These are phyloP conservation scores for Rhodotorula glutinis DNA, from an alignment of 1,284 basidiomycete genomes.

Conservation along the genomic window DNA sequence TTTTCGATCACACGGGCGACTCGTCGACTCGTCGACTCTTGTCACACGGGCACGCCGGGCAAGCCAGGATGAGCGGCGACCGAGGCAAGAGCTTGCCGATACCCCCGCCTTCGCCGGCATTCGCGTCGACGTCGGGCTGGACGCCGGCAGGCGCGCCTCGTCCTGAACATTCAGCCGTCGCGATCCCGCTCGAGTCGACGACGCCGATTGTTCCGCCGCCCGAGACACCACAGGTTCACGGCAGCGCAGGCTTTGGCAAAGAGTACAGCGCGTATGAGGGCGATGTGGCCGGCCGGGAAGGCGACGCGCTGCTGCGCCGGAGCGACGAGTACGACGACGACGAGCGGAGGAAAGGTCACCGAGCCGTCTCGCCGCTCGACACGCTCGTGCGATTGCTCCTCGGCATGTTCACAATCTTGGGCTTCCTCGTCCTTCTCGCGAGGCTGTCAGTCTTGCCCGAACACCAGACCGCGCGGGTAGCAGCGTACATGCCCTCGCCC, in stretches of 20 bases:
- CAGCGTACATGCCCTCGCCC: constrained; percentile 31
- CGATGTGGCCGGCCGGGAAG: constrained; percentile 47
- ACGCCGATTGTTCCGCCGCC: constrained; percentile 30
- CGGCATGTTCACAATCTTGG: constrained; percentile 19
- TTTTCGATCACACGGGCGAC: not conserved
- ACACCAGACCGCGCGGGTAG: constrained; percentile 22
- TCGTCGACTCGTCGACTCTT: not conserved
- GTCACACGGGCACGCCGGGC: too few relatives aligned
- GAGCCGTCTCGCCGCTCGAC: constrained; percentile 6
- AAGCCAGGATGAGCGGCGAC: not conserved
- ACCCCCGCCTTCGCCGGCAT: constrained; percentile 2
- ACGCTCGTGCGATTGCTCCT: constrained; percentile 23
- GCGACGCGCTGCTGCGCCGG: constrained; percentile 60
- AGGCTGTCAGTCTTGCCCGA: constrained; percentile 25
- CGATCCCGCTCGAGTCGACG: constrained; percentile 13
- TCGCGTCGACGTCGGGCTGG: not conserved
- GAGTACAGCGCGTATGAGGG: constrained; percentile 25
- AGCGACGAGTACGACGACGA: constrained; percentile 35
- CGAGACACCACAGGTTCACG: not conserved
- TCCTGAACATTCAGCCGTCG: constrained; percentile 24
- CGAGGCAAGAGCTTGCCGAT: not conserved
- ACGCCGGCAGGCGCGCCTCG: not conserved
- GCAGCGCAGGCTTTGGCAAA: not conserved
- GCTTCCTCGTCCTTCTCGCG: constrained; percentile 25
- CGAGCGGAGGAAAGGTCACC: constrained; percentile 1